Percentiles rank a stretch among this genome's conserved stretches.
phyloP scores from a whole-genome alignment of 2,329 filamentous ascomycete genomes.

The Fusarium gaditjirri region DNA sequence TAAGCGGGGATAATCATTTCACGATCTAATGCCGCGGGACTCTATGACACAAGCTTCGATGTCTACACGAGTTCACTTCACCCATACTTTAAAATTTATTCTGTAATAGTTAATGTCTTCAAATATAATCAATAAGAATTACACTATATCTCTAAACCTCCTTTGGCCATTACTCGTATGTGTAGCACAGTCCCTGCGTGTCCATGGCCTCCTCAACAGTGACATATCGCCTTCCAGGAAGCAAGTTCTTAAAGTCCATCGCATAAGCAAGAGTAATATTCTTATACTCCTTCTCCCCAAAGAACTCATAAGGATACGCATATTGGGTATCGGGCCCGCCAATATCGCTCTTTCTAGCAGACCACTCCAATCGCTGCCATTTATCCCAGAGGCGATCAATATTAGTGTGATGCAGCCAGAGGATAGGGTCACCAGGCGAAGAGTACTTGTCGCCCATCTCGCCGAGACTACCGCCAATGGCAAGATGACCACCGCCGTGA shows the following conservation, averaged over 20 bases:
- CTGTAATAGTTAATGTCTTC: background rate
- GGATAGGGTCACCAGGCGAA: background rate
- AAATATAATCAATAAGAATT: background rate
- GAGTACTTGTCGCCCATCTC: background rate
- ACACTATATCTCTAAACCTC: accelerated
- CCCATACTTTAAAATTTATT: background rate
- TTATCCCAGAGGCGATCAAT: background rate
- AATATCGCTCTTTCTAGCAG: background rate
- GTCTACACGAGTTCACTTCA: background rate
- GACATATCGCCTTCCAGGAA: background rate
- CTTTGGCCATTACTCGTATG: accelerated
- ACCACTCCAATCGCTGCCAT: background rate
- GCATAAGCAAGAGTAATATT: background rate
- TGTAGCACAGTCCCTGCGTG: background rate
- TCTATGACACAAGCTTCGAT: background rate
- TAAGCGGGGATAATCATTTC: background rate
- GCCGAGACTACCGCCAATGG: background rate
- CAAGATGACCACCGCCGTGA: background rate
- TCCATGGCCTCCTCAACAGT: background rate
- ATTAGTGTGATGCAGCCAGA: background rate
- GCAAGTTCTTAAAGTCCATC: background rate
- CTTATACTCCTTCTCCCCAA: accelerated
- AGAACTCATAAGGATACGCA: background rate
- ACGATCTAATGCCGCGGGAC: background rate
- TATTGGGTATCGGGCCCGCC: background rate